A percentile compares a stretch with the other conserved stretches of the same genome.
Evolutionary conservation across 208 protist genomes (phyloP).

Genomic region (Dictyostelium gargantuum): DNA sequence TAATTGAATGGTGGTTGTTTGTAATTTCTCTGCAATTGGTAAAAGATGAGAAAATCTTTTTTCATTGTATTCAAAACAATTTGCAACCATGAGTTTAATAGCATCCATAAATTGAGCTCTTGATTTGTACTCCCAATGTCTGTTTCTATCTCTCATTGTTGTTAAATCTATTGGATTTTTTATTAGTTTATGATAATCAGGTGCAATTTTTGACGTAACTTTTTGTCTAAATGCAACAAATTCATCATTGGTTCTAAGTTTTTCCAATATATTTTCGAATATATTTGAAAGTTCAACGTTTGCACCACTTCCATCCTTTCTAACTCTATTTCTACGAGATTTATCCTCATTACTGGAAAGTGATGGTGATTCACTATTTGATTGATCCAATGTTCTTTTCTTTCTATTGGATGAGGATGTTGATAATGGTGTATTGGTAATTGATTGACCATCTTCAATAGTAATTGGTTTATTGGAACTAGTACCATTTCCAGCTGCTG

Average conservation of each 20-base stretch:
- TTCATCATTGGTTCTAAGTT: constrained; percentile 45
- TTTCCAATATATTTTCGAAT: constrained; percentile 67
- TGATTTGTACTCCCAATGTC: constrained; percentile 61
- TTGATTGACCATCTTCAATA: neutral
- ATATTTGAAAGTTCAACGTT: constrained; percentile 72
- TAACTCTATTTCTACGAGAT: constrained; percentile 43
- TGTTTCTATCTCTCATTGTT: constrained; percentile 64
- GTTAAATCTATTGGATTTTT: constrained; percentile 79
- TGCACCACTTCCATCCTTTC: constrained; percentile 69
- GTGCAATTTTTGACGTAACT: constrained; percentile 67
- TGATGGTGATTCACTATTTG: neutral
- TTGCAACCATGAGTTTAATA: constrained; percentile 71
- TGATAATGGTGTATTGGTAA: neutral
- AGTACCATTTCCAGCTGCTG: neutral
- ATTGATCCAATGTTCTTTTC: constrained; percentile 7
- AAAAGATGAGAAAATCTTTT: constrained; percentile 60
- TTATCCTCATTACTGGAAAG: neutral
- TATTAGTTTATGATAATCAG: constrained; percentile 72
- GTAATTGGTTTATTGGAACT: too few relatives aligned
- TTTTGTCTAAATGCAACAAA: constrained; percentile 58
- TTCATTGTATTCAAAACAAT: constrained; percentile 73
- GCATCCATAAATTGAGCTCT: constrained; percentile 68
- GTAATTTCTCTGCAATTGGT: constrained; percentile 60
- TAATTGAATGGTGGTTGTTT: neutral
- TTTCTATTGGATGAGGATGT: neutral